Evolutionary conservation across 2,329 filamentous ascomycete genomes (phyloP).

Genomic region (Talaromyces marneffei): DNA sequence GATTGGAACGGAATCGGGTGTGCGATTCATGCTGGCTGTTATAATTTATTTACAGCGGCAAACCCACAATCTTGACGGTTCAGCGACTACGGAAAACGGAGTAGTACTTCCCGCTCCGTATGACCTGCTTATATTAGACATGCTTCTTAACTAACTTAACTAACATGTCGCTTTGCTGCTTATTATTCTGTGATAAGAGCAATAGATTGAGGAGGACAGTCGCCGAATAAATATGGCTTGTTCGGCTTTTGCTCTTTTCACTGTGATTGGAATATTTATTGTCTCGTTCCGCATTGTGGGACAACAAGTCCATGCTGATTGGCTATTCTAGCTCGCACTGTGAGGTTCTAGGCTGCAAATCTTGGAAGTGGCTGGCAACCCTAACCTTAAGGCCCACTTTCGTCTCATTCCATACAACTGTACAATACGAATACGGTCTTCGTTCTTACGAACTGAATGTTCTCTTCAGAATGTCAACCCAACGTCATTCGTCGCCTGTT

Average conservation of each 20-base stretch:
- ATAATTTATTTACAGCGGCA: background rate
- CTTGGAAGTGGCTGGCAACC: slow-evolving; percentile 4
- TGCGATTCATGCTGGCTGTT: background rate
- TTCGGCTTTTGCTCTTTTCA: background rate
- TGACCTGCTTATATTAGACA: background rate
- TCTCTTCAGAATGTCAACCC: background rate
- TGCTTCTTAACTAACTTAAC: no score
- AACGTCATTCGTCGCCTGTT: background rate
- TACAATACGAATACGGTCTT: background rate
- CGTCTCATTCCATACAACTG: background rate
- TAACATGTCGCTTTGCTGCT: background rate
- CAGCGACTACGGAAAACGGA: background rate
- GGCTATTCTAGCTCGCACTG: background rate
- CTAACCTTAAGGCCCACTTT: slow-evolving; percentile 4
- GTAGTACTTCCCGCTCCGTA: background rate
- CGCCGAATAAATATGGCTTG: background rate
- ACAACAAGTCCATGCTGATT: background rate
- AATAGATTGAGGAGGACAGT: no score
- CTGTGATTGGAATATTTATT: background rate
- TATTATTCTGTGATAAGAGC: no score
- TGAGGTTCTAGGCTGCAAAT: background rate
- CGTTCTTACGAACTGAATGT: background rate
- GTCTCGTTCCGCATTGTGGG: background rate
- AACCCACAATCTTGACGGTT: background rate
- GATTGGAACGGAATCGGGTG: background rate